These are phyloP conservation scores for Multifurca ochricompacta DNA, from an alignment of 768 basidiomycete species.

Conservation along the genomic window DNA sequence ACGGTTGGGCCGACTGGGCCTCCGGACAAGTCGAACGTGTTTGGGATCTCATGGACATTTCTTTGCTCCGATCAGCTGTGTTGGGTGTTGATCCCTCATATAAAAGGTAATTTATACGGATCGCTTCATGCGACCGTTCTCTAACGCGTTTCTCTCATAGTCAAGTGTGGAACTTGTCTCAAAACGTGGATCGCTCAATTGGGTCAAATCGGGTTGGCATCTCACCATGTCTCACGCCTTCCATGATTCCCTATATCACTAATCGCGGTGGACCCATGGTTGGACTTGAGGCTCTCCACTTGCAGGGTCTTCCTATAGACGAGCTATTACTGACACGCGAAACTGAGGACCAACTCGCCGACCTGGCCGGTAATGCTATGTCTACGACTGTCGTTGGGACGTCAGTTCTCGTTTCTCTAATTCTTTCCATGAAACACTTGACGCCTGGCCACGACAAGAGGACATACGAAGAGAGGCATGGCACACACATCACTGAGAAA, in stretches of 20 bases:
- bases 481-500: constrained; percentile 26
- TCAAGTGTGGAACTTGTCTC: constrained; percentile 91
- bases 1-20: constrained; percentile 93
- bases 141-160: constrained; percentile 31
- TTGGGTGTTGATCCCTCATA: constrained; percentile 79
- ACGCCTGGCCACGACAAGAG: constrained; percentile 55
- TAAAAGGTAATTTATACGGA: constrained; percentile 62
- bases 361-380: constrained; percentile 96
- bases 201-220: constrained; percentile 77
- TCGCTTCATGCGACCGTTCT: neutral
- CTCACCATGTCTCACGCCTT: constrained; percentile 88
- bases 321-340: constrained; percentile 88
- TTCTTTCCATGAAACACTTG: constrained; percentile 57
- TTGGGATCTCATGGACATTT: constrained; percentile 93
- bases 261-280: constrained; percentile 95
- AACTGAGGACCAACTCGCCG: constrained; percentile 87
- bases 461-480: constrained; percentile 62
- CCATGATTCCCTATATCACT: constrained; percentile 95
- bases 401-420: constrained; percentile 76
- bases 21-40: constrained; percentile 90
- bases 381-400: constrained; percentile 93
- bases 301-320: constrained; percentile 92
- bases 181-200: constrained; percentile 90
- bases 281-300: constrained; percentile 83
- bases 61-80: constrained; percentile 69